Evolutionary conservation across 257 asterid genomes (phyloP).

Genomic region (Ilex aquifolium): DNA sequence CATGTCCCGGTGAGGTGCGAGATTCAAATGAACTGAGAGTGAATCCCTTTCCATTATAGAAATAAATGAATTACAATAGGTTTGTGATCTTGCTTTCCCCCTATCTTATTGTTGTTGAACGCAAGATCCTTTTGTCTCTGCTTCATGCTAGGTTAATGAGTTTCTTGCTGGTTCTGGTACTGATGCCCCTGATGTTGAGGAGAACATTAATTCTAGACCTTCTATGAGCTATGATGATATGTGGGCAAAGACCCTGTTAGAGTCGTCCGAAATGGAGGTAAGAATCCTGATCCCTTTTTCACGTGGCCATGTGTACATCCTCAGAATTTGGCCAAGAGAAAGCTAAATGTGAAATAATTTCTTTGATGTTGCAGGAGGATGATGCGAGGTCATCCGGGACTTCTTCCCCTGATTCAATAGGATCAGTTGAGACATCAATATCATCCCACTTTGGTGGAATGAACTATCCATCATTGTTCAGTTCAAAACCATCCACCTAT

Average conservation of each 20-base stretch:
- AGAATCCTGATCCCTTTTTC: slow-evolving; percentile 15
- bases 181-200: slow-evolving; percentile 99
- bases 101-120: no score
- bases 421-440: slow-evolving; percentile 95
- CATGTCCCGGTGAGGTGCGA: no score
- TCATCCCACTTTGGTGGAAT: slow-evolving; percentile 97
- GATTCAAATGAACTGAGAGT: no score
- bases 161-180: slow-evolving; percentile 99
- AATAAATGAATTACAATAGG: no score
- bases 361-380: slow-evolving; percentile 50
- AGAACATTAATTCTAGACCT: slow-evolving; percentile 79
- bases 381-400: slow-evolving; percentile 94
- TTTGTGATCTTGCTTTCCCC: no score
- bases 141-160: slow-evolving; percentile 66
- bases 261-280: slow-evolving; percentile 86
- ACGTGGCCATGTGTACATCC: slow-evolving; percentile 6
- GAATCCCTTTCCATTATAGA: no score
- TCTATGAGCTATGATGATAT: slow-evolving; percentile 96
- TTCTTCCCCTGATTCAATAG: slow-evolving; percentile 93
- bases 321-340: neutral
- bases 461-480: slow-evolving; percentile 95
- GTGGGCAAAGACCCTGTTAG: slow-evolving; percentile 99
- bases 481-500: slow-evolving; percentile 75
- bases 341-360: neutral
- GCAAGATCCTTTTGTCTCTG: no score